Percentiles rank a stretch among this genome's conserved stretches.
These are phyloP conservation scores for Trifolium fragiferum DNA, from an alignment of 306 rosid species.

Conservation along the genomic window DNA sequence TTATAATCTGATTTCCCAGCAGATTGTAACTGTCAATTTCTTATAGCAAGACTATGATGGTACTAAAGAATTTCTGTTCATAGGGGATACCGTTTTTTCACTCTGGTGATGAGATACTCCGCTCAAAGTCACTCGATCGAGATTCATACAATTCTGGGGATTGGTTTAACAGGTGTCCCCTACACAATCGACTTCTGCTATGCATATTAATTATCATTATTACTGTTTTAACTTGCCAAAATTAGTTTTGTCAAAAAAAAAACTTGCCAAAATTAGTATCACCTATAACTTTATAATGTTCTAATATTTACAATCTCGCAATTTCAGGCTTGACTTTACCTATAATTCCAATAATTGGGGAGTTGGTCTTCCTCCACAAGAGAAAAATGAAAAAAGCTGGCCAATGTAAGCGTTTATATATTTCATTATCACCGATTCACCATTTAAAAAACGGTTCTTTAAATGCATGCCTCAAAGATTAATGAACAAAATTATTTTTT, in stretches of 20 bases:
- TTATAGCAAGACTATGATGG: slow-evolving; percentile 27
- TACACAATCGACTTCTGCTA: slow-evolving; percentile 29
- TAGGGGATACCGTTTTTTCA: slow-evolving; percentile 97
- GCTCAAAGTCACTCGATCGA: slow-evolving; percentile 95
- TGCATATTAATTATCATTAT: not conserved
- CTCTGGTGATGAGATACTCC: slow-evolving; percentile 81
- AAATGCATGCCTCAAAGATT: not conserved
- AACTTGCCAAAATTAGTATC: slow-evolving; percentile 25
- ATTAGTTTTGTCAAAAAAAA: no score
- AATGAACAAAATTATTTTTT: not conserved
- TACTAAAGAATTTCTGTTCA: slow-evolving; percentile 35
- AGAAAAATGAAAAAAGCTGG: slow-evolving; percentile 86
- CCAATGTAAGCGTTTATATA: slow-evolving; percentile 66
- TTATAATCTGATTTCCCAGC: not conserved
- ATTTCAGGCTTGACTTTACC: slow-evolving; percentile 85
- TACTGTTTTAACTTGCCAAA: slow-evolving; percentile 33
- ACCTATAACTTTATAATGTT: slow-evolving; percentile 32
- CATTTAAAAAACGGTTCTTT: not conserved
- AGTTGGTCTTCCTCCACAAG: slow-evolving; percentile 88
- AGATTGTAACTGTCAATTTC: slow-evolving; percentile 3
- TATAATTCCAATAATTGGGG: slow-evolving; percentile 91
- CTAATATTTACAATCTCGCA: no score
- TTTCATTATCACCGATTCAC: slow-evolving; percentile 3
- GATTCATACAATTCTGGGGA: slow-evolving; percentile 98
- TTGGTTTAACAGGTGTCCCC: slow-evolving; percentile 84